A percentile compares a stretch with the other conserved stretches of the same genome.
Conservation (phyloP, 176 grass and related monocot genomes). For the Musa acuminata region DNA sequence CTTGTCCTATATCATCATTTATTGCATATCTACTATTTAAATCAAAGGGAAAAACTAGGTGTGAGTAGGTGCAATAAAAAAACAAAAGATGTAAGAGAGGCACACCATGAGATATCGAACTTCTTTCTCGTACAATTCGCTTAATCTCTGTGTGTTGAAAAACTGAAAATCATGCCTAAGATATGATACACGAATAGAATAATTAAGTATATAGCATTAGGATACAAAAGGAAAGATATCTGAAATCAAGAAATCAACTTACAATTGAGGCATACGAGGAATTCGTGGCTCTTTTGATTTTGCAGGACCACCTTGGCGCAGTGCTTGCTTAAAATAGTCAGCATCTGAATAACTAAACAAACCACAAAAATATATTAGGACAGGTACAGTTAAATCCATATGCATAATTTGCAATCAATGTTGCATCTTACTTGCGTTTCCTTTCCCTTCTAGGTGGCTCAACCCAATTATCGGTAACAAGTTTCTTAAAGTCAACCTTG, state of each 20-base stretch:
- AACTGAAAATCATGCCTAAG: conserved; percentile 97
- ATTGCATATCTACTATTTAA: not conserved
- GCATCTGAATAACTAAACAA: conserved; percentile 76
- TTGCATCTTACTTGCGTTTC: conserved; percentile 63
- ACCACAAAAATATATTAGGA: conserved; percentile 10
- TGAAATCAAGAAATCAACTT: conserved; percentile 9
- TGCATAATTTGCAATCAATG: not conserved
- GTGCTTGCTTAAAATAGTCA: conserved; percentile 97
- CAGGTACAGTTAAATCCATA: not conserved
- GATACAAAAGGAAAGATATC: not conserved
- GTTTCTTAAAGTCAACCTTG: conserved; percentile 37
- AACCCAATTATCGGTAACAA: conserved; percentile 57
- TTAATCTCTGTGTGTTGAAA: conserved; percentile 89
- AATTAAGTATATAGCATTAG: not conserved
- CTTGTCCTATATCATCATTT: too few relatives aligned
- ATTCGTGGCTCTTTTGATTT: conserved; percentile 85
- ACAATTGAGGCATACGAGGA: conserved; percentile 95
- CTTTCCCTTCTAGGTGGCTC: conserved; percentile 91
- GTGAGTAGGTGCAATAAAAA: not conserved
- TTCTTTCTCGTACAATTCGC: conserved; percentile 97
- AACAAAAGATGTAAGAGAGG: not conserved
- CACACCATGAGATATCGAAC: conserved; percentile 90
- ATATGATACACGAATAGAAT: conserved; percentile 9
- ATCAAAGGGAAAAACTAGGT: not conserved
- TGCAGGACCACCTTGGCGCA: conserved; percentile 82